Conservation (phyloP, 1,139 yeast genomes). For the Scheffersomyces parashehatae region DNA sequence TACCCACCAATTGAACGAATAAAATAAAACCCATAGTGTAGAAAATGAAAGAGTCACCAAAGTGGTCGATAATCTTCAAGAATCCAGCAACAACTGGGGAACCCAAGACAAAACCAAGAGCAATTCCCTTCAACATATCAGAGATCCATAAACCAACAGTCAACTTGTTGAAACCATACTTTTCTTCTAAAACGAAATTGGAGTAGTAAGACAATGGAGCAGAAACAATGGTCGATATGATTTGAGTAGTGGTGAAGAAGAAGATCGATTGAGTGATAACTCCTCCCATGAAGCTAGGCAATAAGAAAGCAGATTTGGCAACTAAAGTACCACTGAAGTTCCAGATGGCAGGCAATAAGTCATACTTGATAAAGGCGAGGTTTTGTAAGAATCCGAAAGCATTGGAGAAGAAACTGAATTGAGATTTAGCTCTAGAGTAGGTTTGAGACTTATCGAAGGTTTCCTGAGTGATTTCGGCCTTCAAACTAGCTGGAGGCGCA, state of each 20-base stretch:
- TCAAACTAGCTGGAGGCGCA: conserved; percentile 63
- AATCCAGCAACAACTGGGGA: conserved; percentile 74
- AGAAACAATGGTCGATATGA: conserved; percentile 51
- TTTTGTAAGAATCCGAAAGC: conserved; percentile 56
- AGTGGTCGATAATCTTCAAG: conserved; percentile 76
- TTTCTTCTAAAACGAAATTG: conserved; percentile 87
- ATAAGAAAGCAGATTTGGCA: conserved; percentile 26
- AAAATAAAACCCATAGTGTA: conserved; percentile 76
- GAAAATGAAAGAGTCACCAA: conserved; percentile 77
- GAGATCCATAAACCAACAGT: conserved; percentile 69
- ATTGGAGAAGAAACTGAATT: conserved; percentile 62
- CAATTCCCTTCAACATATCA: conserved; percentile 65
- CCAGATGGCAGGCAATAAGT: conserved; percentile 75
- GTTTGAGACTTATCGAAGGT: conserved; percentile 78
- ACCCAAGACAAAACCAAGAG: conserved; percentile 59
- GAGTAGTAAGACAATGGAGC: conserved; percentile 74
- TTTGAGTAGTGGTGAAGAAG: conserved; percentile 48
- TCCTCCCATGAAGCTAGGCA: conserved; percentile 52
- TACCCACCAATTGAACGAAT: conserved; percentile 67
- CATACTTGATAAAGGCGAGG: conserved; percentile 56
- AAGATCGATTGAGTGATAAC: conserved; percentile 67
- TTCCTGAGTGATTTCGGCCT: conserved; percentile 65
- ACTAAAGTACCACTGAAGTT: conserved; percentile 44
- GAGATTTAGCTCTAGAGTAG: conserved; percentile 80
- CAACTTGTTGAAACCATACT: conserved; percentile 87